Conservation (phyloP, 2,329 filamentous ascomycete genomes). For the Venturia effusa region DNA sequence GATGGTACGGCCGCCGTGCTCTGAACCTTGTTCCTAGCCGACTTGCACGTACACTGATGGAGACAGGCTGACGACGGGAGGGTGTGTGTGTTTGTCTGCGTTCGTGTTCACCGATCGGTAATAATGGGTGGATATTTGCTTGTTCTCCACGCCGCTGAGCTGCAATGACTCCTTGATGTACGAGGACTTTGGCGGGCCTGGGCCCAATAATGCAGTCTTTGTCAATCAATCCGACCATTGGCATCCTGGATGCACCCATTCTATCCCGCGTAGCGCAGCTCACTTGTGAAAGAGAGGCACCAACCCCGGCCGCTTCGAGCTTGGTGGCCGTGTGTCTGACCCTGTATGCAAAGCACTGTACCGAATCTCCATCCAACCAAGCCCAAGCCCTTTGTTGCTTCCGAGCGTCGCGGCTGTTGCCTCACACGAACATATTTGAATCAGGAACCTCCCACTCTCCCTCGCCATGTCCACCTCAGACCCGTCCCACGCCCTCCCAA, state of each 20-base stretch:
- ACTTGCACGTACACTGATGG: background rate
- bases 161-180: constrained; percentile 1
- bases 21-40: background rate
- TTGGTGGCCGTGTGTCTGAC: background rate
- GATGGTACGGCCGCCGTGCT: background rate
- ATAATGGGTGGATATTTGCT: background rate
- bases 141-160: background rate
- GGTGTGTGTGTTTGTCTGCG: background rate
- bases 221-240: constrained; percentile 3
- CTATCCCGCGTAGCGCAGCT: background rate
- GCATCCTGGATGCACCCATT: constrained; percentile 1
- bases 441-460: background rate
- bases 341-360: background rate
- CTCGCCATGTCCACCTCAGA: constrained; percentile 19
- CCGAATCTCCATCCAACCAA: constrained; percentile 1
- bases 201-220: background rate
- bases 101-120: background rate
- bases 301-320: background rate
- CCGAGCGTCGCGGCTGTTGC: constrained; percentile 3
- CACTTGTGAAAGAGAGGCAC: background rate
- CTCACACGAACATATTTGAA: background rate
- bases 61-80: background rate
- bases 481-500: constrained; percentile 16
- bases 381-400: background rate
- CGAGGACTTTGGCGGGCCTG: background rate